These are phyloP conservation scores for Triglochin maritima DNA, from an alignment of 106 monocot genomes.

Conservation along the genomic window DNA sequence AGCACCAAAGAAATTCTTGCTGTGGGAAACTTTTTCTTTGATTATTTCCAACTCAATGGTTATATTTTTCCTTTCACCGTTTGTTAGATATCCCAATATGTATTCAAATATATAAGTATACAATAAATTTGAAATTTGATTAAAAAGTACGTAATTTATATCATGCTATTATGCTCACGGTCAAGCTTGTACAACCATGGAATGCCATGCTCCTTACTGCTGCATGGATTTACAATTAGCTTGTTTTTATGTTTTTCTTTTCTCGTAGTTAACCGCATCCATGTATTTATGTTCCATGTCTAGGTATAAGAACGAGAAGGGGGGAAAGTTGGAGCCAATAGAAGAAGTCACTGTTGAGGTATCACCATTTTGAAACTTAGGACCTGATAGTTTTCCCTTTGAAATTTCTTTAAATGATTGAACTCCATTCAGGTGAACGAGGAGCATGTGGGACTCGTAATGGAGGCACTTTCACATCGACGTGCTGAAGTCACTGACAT, in stretches of 20 bases:
- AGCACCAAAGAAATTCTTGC: too few relatives aligned
- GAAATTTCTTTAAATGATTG: not conserved
- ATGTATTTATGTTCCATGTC: not conserved
- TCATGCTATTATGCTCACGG: too few relatives aligned
- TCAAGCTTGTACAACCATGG: too few relatives aligned
- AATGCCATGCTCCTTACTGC: too few relatives aligned
- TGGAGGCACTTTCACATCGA: slow-evolving; percentile 98
- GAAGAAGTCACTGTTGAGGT: slow-evolving; percentile 99
- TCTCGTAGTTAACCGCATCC: not conserved
- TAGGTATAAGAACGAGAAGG: slow-evolving; percentile 88
- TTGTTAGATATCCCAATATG: too few relatives aligned
- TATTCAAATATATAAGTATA: too few relatives aligned
- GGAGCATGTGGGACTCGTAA: slow-evolving; percentile 96
- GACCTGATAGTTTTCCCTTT: not conserved
- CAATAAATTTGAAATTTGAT: too few relatives aligned
- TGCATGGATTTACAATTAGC: not conserved
- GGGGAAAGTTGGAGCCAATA: slow-evolving; percentile 76
- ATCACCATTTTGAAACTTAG: not conserved
- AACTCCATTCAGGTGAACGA: slow-evolving; percentile 62
- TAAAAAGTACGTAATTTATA: too few relatives aligned
- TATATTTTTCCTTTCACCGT: too few relatives aligned
- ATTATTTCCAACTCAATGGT: too few relatives aligned
- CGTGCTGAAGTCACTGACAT: slow-evolving; percentile 85
- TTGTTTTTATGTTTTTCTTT: slow-evolving; percentile 1
- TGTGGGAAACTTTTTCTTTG: too few relatives aligned